Conservation (phyloP, 2,329 filamentous ascomycete genomes). For the Furcasterigmium sp. region DNA sequence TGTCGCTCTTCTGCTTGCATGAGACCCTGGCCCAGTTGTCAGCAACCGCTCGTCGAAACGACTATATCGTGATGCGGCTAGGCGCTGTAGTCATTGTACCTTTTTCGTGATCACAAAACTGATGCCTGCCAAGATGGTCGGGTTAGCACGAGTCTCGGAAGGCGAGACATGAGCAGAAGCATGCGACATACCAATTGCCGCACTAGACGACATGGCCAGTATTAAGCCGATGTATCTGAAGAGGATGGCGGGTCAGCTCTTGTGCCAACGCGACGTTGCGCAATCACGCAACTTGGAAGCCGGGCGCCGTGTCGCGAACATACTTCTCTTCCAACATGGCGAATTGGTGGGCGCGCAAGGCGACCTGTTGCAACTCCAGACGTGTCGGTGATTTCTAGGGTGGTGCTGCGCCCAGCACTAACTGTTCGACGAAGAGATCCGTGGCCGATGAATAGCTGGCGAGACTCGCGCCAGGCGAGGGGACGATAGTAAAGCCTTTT, state of each 20-base stretch:
- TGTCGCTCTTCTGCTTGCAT: slow-evolving; percentile 86
- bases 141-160: slow-evolving; percentile 13
- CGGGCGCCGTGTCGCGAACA: slow-evolving; percentile 9
- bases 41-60: slow-evolving; percentile 9
- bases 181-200: slow-evolving; percentile 63
- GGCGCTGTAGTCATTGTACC: slow-evolving; percentile 43
- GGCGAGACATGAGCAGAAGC: background rate
- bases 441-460: slow-evolving; percentile 8
- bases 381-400: too few relatives aligned
- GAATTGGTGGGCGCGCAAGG: too few relatives aligned
- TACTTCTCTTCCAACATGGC: slow-evolving; percentile 15
- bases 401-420: too few relatives aligned
- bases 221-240: slow-evolving; percentile 70
- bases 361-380: too few relatives aligned
- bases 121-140: slow-evolving; percentile 52
- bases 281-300: background rate
- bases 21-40: slow-evolving; percentile 57
- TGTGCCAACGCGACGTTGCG: slow-evolving; percentile 1
- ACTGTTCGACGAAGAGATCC: too few relatives aligned
- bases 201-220: slow-evolving; percentile 67
- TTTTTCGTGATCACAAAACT: slow-evolving; percentile 99
- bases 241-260: slow-evolving; percentile 22
- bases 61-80: background rate
- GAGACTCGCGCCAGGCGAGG: slow-evolving; percentile 19
- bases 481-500: background rate